Conservation (phyloP, 768 basidiomycete species). For the Paxillus involutus region DNA sequence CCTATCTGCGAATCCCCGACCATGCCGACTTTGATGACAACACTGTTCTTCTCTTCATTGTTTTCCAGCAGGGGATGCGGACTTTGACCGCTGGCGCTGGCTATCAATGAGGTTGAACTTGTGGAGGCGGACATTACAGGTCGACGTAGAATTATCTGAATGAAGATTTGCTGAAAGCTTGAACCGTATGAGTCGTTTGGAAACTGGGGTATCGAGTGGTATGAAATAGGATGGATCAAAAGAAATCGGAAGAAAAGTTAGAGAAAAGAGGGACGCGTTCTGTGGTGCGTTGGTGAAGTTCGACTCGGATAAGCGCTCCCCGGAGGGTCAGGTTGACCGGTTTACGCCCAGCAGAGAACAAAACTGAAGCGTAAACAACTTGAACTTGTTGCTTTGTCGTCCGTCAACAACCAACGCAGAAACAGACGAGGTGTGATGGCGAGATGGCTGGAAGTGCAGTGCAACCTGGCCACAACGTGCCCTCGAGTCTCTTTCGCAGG, state of each 20-base stretch:
- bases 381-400: constrained; percentile 29
- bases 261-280: constrained; percentile 39
- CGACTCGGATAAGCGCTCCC: constrained; percentile 28
- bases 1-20: constrained; percentile 99
- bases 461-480: constrained; percentile 17
- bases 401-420: constrained; percentile 37
- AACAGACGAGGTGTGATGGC: constrained; percentile 16
- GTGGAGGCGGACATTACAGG: constrained; percentile 49
- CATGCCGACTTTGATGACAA: constrained; percentile 99
- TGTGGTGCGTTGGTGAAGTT: constrained; percentile 32
- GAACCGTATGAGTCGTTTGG: constrained; percentile 16
- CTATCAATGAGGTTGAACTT: constrained; percentile 44
- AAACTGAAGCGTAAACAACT: constrained; percentile 28
- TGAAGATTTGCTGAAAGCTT: constrained; percentile 14
- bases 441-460: constrained; percentile 7
- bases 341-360: constrained; percentile 27
- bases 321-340: constrained; percentile 28
- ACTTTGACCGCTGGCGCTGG: constrained; percentile 55
- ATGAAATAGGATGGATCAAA: constrained; percentile 23
- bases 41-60: constrained; percentile 80
- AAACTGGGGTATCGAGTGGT: constrained; percentile 26
- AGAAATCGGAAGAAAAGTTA: constrained; percentile 33
- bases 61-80: constrained; percentile 51
- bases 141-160: constrained; percentile 17
- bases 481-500: constrained; percentile 24